Conservation (phyloP, 108 stramenopile genomes). For the Fragilaria radians region DNA sequence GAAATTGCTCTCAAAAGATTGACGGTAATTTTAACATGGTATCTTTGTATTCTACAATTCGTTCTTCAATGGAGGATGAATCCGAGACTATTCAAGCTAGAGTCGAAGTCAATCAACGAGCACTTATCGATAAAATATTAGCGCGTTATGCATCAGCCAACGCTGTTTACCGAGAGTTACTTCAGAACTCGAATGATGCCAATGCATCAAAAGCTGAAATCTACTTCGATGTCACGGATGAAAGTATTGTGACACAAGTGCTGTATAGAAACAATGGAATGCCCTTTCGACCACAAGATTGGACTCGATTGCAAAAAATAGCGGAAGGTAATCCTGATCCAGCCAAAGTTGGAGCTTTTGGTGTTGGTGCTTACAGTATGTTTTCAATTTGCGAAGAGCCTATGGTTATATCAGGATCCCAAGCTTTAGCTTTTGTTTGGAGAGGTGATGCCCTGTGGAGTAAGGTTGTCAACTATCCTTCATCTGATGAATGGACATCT, state of each 20-base stretch:
- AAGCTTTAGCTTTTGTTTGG: slow-evolving; percentile 74
- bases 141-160: slow-evolving; percentile 75
- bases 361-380: slow-evolving; percentile 86
- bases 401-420: slow-evolving; percentile 52
- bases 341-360: slow-evolving; percentile 71
- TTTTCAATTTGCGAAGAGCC: slow-evolving; percentile 82
- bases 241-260: slow-evolving; percentile 44
- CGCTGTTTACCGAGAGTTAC: slow-evolving; percentile 75
- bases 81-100: slow-evolving; percentile 37
- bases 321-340: slow-evolving; percentile 84
- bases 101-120: slow-evolving; percentile 84
- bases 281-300: slow-evolving; percentile 77
- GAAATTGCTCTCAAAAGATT: too few species aligned
- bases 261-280: slow-evolving; percentile 75
- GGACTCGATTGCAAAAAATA: slow-evolving; percentile 72
- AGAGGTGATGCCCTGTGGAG: slow-evolving; percentile 81
- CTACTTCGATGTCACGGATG: slow-evolving; percentile 36
- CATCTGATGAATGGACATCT: slow-evolving; percentile 50
- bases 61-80: too few species aligned
- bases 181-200: slow-evolving; percentile 86
- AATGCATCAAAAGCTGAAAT: slow-evolving; percentile 73
- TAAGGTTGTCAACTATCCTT: slow-evolving; percentile 27
- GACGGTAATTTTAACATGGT: too few species aligned
- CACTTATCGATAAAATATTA: slow-evolving; percentile 83
- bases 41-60: too few species aligned